Evolutionary conservation across 2,329 filamentous ascomycete genomes (phyloP), one percentile per base, ranked within the genome.

Genomic region (Cryphonectria naterciae): DNA sequence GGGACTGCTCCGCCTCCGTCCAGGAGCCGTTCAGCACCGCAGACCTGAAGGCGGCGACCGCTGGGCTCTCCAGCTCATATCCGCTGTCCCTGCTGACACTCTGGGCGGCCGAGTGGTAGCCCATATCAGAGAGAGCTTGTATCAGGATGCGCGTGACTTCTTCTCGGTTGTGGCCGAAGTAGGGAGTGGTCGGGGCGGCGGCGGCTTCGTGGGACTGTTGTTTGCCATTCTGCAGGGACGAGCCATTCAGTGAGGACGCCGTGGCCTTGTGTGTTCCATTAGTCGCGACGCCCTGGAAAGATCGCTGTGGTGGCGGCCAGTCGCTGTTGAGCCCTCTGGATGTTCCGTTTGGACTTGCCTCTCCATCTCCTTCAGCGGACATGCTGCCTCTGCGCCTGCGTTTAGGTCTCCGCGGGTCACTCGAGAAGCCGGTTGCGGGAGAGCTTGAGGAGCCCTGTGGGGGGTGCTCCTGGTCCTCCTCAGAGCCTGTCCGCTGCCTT

Each of bases 81-180:
- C 94, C 95, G 78, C 95, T 98, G 80, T 97, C 93, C 72, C 87
- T 86, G 77, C 89, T 92, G 70, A 99, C 84, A 72, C 87, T 89
- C 61, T 89, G 86, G 35, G 96, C 95, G 17, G 95, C 93, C 17
- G 85, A 85, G 71, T 90, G 85, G 78, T 98, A 98, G 2, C 96
- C 96, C 83, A 99, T 86, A 79, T 98, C 95, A 35, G 90, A 89
- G 74, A 99, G 83, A 49, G 94, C 93, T 81, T 99, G 96, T 77
- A 99, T 96, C 76, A 99, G 82, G 74, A 98, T 92, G 68, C 96
- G 87, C 6, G 95, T 97, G 61, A 98, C 92, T 83, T 99, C 95
- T 84, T 97, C 94, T 78, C 94, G 89, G 78, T 96, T 89, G 78
- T 98, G 95, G 25, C 94, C 95, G 77, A 90, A 92, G 80, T 97